Evolutionary conservation across 2,329 filamentous ascomycete species (phyloP), one percentile per base, ranked within the genome.

Genomic region (Ceratocystis papillata): DNA sequence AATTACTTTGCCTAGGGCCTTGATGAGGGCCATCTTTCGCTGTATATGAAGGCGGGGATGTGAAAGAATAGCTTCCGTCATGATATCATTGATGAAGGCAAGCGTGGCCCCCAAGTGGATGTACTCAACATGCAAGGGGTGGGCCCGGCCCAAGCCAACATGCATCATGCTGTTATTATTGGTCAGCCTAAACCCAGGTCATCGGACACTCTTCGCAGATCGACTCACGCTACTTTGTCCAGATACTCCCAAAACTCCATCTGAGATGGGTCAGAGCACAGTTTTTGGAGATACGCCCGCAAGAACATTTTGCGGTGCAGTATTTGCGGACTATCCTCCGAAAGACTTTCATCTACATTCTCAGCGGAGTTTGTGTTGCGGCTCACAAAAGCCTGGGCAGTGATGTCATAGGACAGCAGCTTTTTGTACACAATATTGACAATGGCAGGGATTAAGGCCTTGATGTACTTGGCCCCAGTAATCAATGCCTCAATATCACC

Each of bases 341-440:
- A 79, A 15, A 84, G 80, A 60, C 78, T 79, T 3, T 82, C 80
- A 68, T 89, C 85, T 15, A 88, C 79, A 2, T 86, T 84, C 0
- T 84, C 85, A 70, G 89, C 85, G 69, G 85, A 86, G 53, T 83
- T 84, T 1, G 83, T 84, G 68, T 79, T 82, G 30, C 80, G 76
- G 1, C 82, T 84, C 67, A 84, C 81, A 73, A 93, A 90, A 15
- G 88, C 87, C 63, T 87, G 83, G 0, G 89, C 88, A 1, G 89
- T 94, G 73, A 94, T 89, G 73, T 93, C 89, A 75, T 89, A 90
- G 71, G 86, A 83, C 12, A 93, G 79, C 0, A 94, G 81, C 73
- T 93, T 93, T 72, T 86, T 85, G 78, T 93, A 94, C 44, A 93
- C 87, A 68, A 91, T 89, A 75, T 92, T 90, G 72, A 93, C 88